Evolutionary conservation across 345 rosid species (phyloP).

Genomic region (Sonneratia alba): DNA sequence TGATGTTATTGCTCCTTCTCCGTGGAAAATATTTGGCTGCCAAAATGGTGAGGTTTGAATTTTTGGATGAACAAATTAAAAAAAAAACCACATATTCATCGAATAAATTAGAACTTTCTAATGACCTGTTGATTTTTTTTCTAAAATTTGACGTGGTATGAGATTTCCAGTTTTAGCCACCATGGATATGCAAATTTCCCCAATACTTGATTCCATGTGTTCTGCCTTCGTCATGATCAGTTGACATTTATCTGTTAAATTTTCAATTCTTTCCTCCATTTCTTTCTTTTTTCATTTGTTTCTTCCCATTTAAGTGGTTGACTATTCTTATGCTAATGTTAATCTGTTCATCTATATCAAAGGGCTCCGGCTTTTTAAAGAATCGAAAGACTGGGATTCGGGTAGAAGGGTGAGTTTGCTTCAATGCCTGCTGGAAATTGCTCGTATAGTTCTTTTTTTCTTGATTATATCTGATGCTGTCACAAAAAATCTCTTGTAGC

Average conservation of each 20-base stretch:
- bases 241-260: neutral
- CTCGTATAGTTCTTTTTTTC: neutral
- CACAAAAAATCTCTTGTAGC: conserved; percentile 23
- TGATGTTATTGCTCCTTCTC: conserved; percentile 85
- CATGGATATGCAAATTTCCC: too few species aligned
- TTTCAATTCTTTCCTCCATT: neutral
- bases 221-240: neutral
- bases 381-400: conserved; percentile 72
- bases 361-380: conserved; percentile 91
- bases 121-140: neutral
- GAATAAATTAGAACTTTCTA: neutral
- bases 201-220: too few species aligned
- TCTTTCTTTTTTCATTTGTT: neutral
- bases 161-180: too few species aligned
- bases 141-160: neutral
- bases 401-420: conserved; percentile 37
- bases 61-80: neutral
- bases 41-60: conserved; percentile 51
- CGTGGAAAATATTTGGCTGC: conserved; percentile 95
- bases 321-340: conserved; percentile 4
- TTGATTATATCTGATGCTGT: neutral
- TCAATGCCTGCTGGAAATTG: neutral
- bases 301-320: neutral
- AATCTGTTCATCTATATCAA: conserved; percentile 12
- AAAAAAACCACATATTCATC: neutral